Conservation (phyloP, 495 filamentous ascomycete species). For the Neohortaea acidophila region DNA sequence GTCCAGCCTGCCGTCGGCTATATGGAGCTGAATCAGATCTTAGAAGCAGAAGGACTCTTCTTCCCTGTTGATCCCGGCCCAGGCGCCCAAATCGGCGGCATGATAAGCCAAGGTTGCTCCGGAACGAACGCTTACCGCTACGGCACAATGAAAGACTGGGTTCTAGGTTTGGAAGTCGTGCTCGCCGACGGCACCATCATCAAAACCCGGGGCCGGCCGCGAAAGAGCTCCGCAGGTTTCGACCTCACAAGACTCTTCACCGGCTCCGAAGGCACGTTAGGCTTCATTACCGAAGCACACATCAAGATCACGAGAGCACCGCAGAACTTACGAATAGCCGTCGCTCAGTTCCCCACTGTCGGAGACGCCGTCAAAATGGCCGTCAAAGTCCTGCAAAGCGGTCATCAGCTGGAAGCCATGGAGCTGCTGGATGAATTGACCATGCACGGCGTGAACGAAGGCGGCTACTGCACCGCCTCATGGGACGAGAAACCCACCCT, state of each 20-base stretch:
- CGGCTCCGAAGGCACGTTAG: conserved; percentile 64
- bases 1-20: conserved; percentile 82
- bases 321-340: conserved; percentile 57
- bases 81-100: conserved; percentile 33
- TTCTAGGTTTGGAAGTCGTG: conserved; percentile 65
- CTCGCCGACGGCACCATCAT: conserved; percentile 65
- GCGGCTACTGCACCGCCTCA: conserved; percentile 47
- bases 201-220: conserved; percentile 57
- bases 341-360: conserved; percentile 60
- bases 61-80: conserved; percentile 71
- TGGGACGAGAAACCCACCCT: conserved; percentile 68
- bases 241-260: conserved; percentile 64
- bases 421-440: conserved; percentile 76
- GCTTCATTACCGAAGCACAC: conserved; percentile 60
- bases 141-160: conserved; percentile 80
- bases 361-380: conserved; percentile 57
- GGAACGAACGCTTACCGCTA: conserved; percentile 72
- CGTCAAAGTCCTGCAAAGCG: conserved; percentile 52
- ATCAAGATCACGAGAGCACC: conserved; percentile 62
- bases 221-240: conserved; percentile 67
- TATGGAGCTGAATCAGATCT: conserved; percentile 71
- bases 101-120: conserved; percentile 64
- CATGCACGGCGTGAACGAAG: conserved; percentile 62
- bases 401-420: conserved; percentile 61
- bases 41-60: conserved; percentile 65